Percentiles rank a stretch among this genome's conserved stretches.
phyloP scores from a whole-genome alignment of 176 grass and related monocot species.

The Carex parvula region DNA sequence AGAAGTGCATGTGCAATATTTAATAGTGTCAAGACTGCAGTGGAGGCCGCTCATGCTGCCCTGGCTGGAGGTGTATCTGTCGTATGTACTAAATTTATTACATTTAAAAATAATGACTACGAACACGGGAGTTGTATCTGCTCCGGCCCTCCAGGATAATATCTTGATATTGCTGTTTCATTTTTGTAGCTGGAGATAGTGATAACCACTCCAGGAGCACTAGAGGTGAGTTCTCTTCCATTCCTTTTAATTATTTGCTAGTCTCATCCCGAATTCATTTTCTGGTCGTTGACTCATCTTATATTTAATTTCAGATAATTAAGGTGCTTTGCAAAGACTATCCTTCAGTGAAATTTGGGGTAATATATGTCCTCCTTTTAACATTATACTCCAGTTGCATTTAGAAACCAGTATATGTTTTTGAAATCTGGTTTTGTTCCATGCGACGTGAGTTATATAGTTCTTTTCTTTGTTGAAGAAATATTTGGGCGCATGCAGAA shows the following conservation, averaged over 20 bases:
- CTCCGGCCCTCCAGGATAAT: neutral
- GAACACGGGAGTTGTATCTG: neutral
- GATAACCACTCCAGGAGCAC: constrained; percentile 58
- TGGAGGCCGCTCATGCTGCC: constrained; percentile 65
- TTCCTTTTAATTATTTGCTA: neutral
- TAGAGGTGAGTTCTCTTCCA: constrained; percentile 47
- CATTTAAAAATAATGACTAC: neutral
- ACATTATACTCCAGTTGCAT: neutral
- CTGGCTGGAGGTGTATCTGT: constrained; percentile 65
- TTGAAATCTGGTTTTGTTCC: neutral
- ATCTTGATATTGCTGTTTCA: neutral
- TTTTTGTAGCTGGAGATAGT: constrained; percentile 77
- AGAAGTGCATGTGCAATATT: neutral
- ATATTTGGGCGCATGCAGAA: neutral
- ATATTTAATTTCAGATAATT: constrained; percentile 41
- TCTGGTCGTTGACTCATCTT: neutral
- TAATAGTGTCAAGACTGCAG: constrained; percentile 48
- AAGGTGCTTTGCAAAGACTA: constrained; percentile 48
- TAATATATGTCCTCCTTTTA: constrained; percentile 15
- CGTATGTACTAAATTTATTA: constrained; percentile 38
- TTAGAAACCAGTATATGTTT: neutral
- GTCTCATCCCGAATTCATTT: neutral
- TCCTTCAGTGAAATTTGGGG: constrained; percentile 75
- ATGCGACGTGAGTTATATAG: neutral
- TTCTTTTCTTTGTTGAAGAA: neutral